Base-by-base conservation (phyloP, 148 eudicot species). In the Heliamphora exappendiculata region DNA sequence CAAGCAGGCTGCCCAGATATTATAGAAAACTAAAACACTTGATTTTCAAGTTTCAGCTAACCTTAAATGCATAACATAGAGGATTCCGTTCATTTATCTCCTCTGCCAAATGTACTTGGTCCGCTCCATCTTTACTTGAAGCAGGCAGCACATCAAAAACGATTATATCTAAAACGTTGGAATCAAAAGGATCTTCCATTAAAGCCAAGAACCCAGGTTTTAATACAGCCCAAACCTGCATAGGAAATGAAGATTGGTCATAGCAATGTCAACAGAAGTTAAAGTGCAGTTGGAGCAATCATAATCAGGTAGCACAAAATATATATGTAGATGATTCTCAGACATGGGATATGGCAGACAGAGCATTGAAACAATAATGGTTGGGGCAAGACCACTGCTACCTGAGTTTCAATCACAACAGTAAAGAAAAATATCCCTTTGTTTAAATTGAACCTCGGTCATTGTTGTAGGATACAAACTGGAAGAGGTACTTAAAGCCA, bases 201-300 rank as follows among this genome's bases (percentile, higher is more conserved):
- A 96, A 89, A 81, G 97, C 99, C 85, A 96, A 81, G 84, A 93
- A 96, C 69, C 99, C 98, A 78, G 99, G 98, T 85, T 93, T 96
- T 34, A 96, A 84, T 49, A 96, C 99, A 79, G 92, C 94, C 98
- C 98, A 94, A 14, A 94, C 98, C 98, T 94, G 86, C 80, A 82
- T 37, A 76, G 73, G 58, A 51, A 37, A 36, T 75, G 72, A 19
- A 16, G 3, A 33, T 8, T 16, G 37, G 33, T 54, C 73, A 69
- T 75, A 19, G 0, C 36, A 20, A 39, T 22, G n/a, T 67, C 10
- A 20, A n/a, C 70, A 60, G 12, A 29, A 28, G 66, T 5, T 2
- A 13, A 28, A 60, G 37, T 20, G 7, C 34, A 63, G 19, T 28
- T 63, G 8, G 36, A 31, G 67, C 67, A 63, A 63, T 13, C 14